These are phyloP conservation scores for Cytospora piceae DNA, from an alignment of 2,329 filamentous ascomycete genomes.

Conservation along the genomic window DNA sequence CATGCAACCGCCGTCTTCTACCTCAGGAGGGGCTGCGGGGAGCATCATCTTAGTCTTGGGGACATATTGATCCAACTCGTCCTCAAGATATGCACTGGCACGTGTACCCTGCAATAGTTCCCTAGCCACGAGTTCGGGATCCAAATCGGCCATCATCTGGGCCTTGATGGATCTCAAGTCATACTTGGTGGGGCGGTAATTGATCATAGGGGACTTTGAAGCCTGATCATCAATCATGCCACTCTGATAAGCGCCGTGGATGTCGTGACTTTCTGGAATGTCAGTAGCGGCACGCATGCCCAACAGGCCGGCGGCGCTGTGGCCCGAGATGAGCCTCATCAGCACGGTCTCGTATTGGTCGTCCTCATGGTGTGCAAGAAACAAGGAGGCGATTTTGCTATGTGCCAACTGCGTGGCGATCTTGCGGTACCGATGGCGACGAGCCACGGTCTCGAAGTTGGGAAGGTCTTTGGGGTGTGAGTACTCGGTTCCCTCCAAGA, in stretches of 20 bases:
- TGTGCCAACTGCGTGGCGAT: conserved; percentile 65
- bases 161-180: conserved; percentile 35
- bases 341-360: conserved; percentile 91
- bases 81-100: conserved; percentile 30
- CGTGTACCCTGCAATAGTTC: conserved; percentile 22
- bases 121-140: conserved; percentile 31
- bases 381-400: conserved; percentile 59
- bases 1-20: conserved; percentile 69
- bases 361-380: conserved; percentile 86
- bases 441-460: conserved; percentile 78
- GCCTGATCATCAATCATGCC: conserved; percentile 57
- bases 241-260: conserved; percentile 73
- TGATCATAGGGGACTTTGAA: conserved; percentile 42
- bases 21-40: conserved; percentile 36
- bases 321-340: conserved; percentile 72
- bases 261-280: conserved; percentile 83
- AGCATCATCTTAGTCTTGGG: conserved; percentile 26
- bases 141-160: conserved; percentile 36
- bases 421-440: conserved; percentile 71
- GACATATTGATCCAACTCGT: conserved; percentile 34
- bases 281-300: conserved; percentile 68
- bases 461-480: conserved; percentile 47
- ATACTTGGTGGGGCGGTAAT: conserved; percentile 37
- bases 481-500: conserved; percentile 32
- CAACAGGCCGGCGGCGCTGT: conserved; percentile 69